Evolutionary conservation across 441 rosid species (phyloP).

Genomic region (Macaranga tanarius): DNA sequence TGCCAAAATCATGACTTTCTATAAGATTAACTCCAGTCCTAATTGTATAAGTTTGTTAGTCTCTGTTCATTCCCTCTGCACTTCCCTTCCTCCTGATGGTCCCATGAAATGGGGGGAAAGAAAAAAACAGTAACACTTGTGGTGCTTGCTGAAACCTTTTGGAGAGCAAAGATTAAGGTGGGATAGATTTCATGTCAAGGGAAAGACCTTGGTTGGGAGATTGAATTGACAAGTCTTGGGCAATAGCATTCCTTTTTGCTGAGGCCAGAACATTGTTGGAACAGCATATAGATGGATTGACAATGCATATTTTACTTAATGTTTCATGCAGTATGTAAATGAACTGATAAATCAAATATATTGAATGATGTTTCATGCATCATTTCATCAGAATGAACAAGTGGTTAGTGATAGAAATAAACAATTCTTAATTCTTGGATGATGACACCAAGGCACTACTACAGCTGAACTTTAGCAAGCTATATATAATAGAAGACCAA

Average conservation of each 20-base stretch:
- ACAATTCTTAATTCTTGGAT: not conserved
- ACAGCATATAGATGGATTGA: not conserved
- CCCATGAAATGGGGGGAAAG: not conserved
- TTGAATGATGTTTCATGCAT: not conserved
- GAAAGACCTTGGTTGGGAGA: not conserved
- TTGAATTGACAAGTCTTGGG: not conserved
- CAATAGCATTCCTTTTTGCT: not conserved
- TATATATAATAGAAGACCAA: not conserved
- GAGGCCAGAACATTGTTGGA: not conserved
- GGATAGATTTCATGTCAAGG: not conserved
- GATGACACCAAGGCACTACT: not conserved
- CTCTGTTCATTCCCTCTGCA: not conserved
- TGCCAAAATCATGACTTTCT: not conserved
- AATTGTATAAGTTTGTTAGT: not conserved
- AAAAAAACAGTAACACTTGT: not conserved
- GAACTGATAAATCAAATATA: not conserved
- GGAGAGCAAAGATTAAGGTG: not conserved
- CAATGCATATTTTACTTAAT: too few species aligned
- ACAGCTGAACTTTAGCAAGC: not conserved
- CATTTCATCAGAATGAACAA: not conserved
- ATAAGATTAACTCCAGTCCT: not conserved
- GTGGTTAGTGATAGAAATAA: not conserved
- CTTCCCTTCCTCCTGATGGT: not conserved
- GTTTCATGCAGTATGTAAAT: not conserved
- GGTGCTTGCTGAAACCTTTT: not conserved